These are phyloP conservation scores for Fonticula alba DNA, from an alignment of 78 protist species.

Conservation along the genomic window DNA sequence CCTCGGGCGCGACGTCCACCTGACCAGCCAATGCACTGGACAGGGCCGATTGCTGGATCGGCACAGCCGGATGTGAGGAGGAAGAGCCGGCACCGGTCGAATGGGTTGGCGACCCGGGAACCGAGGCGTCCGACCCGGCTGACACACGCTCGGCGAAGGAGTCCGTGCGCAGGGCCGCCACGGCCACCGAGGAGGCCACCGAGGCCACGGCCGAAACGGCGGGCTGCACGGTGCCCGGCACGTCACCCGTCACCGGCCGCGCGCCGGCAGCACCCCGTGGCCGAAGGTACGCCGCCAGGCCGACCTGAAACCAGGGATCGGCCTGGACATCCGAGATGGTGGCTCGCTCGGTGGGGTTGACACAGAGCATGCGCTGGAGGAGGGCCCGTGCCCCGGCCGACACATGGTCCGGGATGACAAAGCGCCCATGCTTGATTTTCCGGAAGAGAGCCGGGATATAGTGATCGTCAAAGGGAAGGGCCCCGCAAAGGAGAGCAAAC, in stretches of 20 bases:
- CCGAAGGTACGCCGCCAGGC: slow-evolving; percentile 47
- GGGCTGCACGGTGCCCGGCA: no score
- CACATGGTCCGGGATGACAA: slow-evolving; percentile 54
- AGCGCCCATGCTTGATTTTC: slow-evolving; percentile 71
- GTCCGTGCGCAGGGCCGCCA: not conserved
- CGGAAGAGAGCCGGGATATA: slow-evolving; percentile 85
- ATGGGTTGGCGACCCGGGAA: not conserved
- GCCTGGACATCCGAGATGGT: slow-evolving; percentile 61
- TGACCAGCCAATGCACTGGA: no score
- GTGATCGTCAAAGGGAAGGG: slow-evolving; percentile 94
- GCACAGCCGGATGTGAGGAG: no score
- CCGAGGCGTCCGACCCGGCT: not conserved
- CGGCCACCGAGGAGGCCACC: no score
- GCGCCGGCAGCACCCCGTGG: not conserved
- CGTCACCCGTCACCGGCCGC: no score
- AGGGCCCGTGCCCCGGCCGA: slow-evolving; percentile 55
- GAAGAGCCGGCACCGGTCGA: no score
- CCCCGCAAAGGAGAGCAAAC: slow-evolving; percentile 76
- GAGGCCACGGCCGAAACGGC: not conserved
- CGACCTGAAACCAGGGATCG: slow-evolving; percentile 58
- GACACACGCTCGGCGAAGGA: not conserved
- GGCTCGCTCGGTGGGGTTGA: slow-evolving; percentile 81
- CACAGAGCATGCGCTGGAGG: slow-evolving; percentile 73
- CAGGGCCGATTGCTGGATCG: no score
- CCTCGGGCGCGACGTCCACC: no score